Evolutionary conservation across 1,284 basidiomycete genomes (phyloP).

Genomic region (Apiotrichum akiyoshidainum): DNA sequence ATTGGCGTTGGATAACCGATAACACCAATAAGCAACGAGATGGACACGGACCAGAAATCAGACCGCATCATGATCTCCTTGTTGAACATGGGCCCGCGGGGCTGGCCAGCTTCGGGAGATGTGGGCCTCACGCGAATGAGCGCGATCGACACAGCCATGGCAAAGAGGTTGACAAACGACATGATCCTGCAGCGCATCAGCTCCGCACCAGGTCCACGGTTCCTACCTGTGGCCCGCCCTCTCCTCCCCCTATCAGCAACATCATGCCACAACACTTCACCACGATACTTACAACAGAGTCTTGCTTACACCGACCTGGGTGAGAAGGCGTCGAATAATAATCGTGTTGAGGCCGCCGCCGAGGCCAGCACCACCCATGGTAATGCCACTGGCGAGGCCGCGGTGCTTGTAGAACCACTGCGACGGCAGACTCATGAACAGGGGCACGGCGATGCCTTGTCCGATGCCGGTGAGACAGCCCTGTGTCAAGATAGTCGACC

Average conservation of each 20-base stretch:
- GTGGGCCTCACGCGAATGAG: conserved; percentile 35
- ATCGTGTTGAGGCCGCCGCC: conserved; percentile 30
- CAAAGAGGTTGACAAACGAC: conserved; percentile 32
- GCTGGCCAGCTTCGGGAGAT: conserved; percentile 31
- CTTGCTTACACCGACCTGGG: conserved; percentile 26
- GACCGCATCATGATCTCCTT: conserved; percentile 1
- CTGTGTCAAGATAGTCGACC: conserved; percentile 16
- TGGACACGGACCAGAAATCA: conserved; percentile 26
- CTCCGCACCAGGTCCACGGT: too few relatives aligned
- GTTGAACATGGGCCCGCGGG: conserved; percentile 33
- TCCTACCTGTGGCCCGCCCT: too few relatives aligned
- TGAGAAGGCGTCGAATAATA: conserved; percentile 29
- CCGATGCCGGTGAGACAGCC: conserved; percentile 34
- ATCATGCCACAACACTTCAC: too few relatives aligned
- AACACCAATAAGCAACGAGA: conserved; percentile 27
- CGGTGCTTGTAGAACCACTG: conserved; percentile 43
- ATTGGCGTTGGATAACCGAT: conserved; percentile 35
- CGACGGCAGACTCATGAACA: conserved; percentile 42
- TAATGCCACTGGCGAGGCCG: conserved; percentile 36
- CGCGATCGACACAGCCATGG: conserved; percentile 23
- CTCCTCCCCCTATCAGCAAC: too few relatives aligned
- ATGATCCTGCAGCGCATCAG: conserved; percentile 28
- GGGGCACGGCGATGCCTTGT: conserved; percentile 32
- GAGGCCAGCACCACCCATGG: conserved; percentile 40
- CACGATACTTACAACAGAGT: conserved; percentile 31